Percentiles rank a stretch among this genome's conserved stretches.
These are phyloP conservation scores for Boletus sp. DNA, from an alignment of 1,284 basidiomycete species.

Conservation along the genomic window DNA sequence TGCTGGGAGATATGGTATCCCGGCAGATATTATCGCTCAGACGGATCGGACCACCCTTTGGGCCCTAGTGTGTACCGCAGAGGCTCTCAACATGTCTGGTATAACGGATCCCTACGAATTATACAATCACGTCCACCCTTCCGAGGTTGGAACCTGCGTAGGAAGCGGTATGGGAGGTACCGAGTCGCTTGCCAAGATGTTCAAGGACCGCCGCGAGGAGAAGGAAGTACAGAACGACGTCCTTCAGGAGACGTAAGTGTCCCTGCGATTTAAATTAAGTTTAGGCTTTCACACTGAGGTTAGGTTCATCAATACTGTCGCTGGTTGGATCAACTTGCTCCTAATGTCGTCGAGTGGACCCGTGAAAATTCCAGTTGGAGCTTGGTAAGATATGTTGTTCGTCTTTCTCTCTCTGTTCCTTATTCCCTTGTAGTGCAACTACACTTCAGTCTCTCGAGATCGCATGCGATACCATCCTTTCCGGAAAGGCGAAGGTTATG, in stretches of 20 bases:
- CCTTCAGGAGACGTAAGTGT: conserved; percentile 87
- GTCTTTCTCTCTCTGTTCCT: conserved; percentile 2
- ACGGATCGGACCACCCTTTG: conserved; percentile 93
- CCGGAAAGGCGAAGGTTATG: conserved; percentile 98
- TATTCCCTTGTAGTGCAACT: conserved; percentile 65
- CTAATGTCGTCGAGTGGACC: conserved; percentile 93
- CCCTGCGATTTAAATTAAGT: conserved; percentile 1
- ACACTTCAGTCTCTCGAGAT: conserved; percentile 97
- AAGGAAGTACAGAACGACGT: conserved; percentile 98
- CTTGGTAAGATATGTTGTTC: conserved; percentile 61
- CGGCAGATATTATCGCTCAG: conserved; percentile 94
- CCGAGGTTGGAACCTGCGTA: conserved; percentile 88
- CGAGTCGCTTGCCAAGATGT: conserved; percentile 89
- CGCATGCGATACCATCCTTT: conserved; percentile 91
- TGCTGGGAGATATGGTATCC: conserved; percentile 94
- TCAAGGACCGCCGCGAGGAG: conserved; percentile 96
- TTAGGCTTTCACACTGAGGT: conserved; percentile 17
- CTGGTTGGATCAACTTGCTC: conserved; percentile 96
- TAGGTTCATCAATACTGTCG: conserved; percentile 95
- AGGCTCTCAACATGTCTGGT: conserved; percentile 95
- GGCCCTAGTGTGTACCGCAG: conserved; percentile 93
- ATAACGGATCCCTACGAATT: conserved; percentile 97
- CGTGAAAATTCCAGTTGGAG: conserved; percentile 98
- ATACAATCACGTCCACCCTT: conserved; percentile 95
- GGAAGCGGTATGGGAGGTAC: conserved; percentile 98